phyloP scores from a whole-genome alignment of 1,284 basidiomycete genomes.

The Peniophora sp. region DNA sequence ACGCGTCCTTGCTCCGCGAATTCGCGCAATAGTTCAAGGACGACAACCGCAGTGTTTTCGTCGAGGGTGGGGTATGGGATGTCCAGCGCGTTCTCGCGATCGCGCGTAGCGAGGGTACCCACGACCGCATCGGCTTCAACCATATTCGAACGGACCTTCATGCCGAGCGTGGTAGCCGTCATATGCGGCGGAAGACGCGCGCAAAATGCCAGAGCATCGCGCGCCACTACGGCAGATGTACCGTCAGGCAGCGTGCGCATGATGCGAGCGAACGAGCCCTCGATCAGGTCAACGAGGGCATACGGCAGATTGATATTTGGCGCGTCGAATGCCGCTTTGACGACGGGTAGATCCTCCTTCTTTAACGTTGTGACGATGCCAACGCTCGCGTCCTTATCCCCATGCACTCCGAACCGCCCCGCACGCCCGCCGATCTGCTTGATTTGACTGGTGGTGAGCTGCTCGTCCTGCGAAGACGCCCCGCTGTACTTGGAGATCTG shows the following conservation, averaged over 20 bases:
- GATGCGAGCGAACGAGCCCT: slow-evolving; percentile 17
- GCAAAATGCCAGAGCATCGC: slow-evolving; percentile 20
- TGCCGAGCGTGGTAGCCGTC: slow-evolving; percentile 14
- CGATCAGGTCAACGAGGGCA: slow-evolving; percentile 24
- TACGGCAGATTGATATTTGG: slow-evolving; percentile 26
- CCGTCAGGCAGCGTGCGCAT: slow-evolving; percentile 30
- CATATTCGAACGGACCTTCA: slow-evolving; percentile 7
- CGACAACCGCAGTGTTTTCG: slow-evolving; percentile 10
- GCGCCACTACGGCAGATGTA: slow-evolving; percentile 13
- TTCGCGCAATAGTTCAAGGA: slow-evolving; percentile 16
- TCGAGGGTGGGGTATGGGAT: slow-evolving; percentile 21
- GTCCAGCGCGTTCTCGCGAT: slow-evolving; percentile 17
- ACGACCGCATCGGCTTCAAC: slow-evolving; percentile 18
- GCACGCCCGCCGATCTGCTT: slow-evolving; percentile 98
- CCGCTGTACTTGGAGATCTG: slow-evolving; percentile 55
- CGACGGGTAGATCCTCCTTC: slow-evolving; percentile 55
- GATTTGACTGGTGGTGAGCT: slow-evolving; percentile 72
- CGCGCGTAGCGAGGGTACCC: slow-evolving; percentile 16
- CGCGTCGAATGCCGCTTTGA: slow-evolving; percentile 37
- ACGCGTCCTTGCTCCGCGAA: slow-evolving; percentile 16
- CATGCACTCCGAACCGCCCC: slow-evolving; percentile 80
- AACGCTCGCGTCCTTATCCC: slow-evolving; percentile 31
- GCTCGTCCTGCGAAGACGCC: slow-evolving; percentile 35
- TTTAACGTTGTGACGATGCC: slow-evolving; percentile 71
- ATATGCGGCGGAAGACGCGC: slow-evolving; percentile 17